phyloP scores from a whole-genome alignment of 2,329 filamentous ascomycete species.

The Fusarium euwallaceae region DNA sequence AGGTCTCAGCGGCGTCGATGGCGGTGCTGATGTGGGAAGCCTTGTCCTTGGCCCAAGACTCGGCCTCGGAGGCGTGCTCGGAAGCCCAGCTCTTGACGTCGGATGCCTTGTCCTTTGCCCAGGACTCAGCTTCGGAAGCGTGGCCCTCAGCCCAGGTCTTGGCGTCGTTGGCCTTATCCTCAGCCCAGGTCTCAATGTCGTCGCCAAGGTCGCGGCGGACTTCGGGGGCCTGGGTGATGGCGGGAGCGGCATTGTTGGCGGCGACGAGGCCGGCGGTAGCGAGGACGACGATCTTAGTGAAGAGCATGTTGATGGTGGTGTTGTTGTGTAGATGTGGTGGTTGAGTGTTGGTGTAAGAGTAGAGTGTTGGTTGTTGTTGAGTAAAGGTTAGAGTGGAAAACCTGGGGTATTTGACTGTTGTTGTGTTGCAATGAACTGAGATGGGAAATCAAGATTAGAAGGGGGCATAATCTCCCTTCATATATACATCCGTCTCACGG shows the following conservation, averaged over 20 bases:
- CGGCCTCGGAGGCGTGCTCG: constrained; percentile 17
- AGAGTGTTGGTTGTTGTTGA: background rate
- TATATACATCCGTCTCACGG: constrained; percentile 24
- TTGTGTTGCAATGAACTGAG: background rate
- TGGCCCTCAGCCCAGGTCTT: constrained; percentile 16
- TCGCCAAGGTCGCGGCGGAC: constrained; percentile 37
- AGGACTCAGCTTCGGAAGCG: constrained; percentile 25
- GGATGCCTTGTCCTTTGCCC: constrained; percentile 23
- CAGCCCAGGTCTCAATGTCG: constrained; percentile 31
- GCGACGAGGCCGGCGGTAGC: constrained; percentile 40
- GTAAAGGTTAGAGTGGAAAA: background rate
- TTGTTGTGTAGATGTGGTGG: constrained; percentile 1
- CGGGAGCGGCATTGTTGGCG: constrained; percentile 17
- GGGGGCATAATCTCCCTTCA: constrained; percentile 17
- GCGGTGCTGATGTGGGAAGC: constrained; percentile 17
- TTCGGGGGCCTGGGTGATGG: constrained; percentile 30
- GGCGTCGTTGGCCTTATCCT: constrained; percentile 19
- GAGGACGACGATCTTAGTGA: constrained; percentile 42
- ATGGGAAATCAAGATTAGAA: background rate
- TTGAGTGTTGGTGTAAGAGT: background rate
- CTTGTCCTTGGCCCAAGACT: constrained; percentile 9
- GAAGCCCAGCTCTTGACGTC: background rate
- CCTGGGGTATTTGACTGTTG: constrained; percentile 1
- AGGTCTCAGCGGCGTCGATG: constrained; percentile 10
- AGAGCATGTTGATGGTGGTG: constrained; percentile 37